Base-by-base conservation (phyloP, 768 basidiomycete species). In the Pleurotus pulmonarius region DNA sequence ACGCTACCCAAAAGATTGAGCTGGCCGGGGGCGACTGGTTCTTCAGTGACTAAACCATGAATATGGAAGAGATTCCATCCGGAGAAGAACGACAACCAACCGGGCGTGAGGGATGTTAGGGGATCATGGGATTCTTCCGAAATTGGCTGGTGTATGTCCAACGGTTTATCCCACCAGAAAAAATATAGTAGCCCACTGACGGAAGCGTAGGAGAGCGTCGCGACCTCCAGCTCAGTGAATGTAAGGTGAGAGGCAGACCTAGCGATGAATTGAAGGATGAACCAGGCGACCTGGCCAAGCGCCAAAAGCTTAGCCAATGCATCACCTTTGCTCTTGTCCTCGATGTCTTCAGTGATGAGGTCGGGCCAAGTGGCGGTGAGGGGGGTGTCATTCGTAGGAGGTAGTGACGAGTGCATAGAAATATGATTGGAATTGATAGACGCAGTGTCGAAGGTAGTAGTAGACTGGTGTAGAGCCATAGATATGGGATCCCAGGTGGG, bases 111-210 rank as follows among this genome's bases (percentile, higher is more conserved):
- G 49, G 29, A 9, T 3, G 26, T 26, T 8, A 12, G 6, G 29
- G 49, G 15, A 9, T 26, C 12, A 7, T 16, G 15, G 22, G 3
- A 7, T 13, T 29, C 15, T 56, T 53, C 9, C 49, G 44, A 13
- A 63, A 72, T 59, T 2, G 63, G 67, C 6, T 57, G 58, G 7
- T 58, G 59, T 0, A 75, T 68, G 53, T 71, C 68, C 9, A 69
- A 63, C 2, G 75, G 76, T 60, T 78, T 78, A 24, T 66, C 34
- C 74, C 70, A 75, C 75, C 75, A 76, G 1, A 71, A 46, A 1
- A 55, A 24, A 56, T 73, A 75, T 7, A 63, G 68, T 5, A 65
- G 56, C 15, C 65, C 58, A 26, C 68, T 74, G 25, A 75, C 58
- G 3, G 64, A 40, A 1, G 66, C 68, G 49, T 70, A 72, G 0